Evolutionary conservation across 2,329 filamentous ascomycete species (phyloP).

Genomic region (Diplocarpon rosae): DNA sequence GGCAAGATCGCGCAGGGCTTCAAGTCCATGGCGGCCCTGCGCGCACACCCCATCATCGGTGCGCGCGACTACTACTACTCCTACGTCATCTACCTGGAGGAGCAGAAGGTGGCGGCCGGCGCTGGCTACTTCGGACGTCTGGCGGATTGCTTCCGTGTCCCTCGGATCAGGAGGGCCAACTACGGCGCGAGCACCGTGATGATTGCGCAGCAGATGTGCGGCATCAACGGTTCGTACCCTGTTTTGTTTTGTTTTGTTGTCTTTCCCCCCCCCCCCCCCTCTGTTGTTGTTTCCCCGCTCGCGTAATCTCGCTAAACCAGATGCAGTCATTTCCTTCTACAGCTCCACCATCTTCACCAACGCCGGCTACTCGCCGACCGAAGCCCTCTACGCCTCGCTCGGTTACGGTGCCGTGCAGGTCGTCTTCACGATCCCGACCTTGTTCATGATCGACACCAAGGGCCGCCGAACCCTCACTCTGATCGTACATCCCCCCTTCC

Average conservation of each 20-base stretch:
- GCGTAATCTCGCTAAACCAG: no score
- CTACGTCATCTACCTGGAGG: conserved; percentile 51
- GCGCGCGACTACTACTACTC: conserved; percentile 52
- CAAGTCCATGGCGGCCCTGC: conserved; percentile 50
- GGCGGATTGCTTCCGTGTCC: conserved; percentile 34
- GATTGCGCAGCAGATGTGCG: conserved; percentile 41
- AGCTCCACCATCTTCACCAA: conserved; percentile 49
- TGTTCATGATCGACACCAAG: conserved; percentile 50
- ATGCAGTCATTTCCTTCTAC: conserved; percentile 59
- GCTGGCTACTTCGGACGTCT: conserved; percentile 33
- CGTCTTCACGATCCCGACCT: conserved; percentile 46
- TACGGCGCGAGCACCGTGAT: conserved; percentile 49
- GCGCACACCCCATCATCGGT: conserved; percentile 48
- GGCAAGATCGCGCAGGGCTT: conserved; percentile 34
- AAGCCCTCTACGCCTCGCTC: conserved; percentile 49
- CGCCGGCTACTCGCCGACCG: conserved; percentile 41
- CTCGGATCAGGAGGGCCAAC: conserved; percentile 39
- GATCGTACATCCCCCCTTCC: conserved; percentile 7
- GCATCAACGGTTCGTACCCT: conserved; percentile 42
- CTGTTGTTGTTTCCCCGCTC: no score
- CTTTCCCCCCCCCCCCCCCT: no score
- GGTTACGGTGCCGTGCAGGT: conserved; percentile 55
- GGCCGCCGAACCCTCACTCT: conserved; percentile 46
- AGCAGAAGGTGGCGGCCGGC: conserved; percentile 37
- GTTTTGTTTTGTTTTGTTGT: no score